A percentile compares a stretch with the other conserved stretches of the same genome.
phyloP scores from a whole-genome alignment of 1,284 basidiomycete species.

The Cryptococcus maquisensis region DNA sequence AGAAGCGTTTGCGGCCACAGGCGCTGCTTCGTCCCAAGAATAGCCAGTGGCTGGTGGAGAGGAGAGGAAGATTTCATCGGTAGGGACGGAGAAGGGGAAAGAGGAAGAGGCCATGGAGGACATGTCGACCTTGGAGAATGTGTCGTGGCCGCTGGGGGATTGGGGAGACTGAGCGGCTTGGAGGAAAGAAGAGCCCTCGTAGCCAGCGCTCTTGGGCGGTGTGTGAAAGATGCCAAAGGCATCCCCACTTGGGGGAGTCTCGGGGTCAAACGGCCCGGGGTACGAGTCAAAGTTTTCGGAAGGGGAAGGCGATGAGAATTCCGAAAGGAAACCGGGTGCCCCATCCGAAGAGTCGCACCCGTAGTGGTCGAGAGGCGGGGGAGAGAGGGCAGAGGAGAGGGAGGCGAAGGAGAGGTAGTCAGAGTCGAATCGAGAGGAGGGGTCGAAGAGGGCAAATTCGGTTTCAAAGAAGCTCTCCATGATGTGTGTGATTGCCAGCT shows the following conservation, averaged over 20 bases:
- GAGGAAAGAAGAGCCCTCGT: not conserved
- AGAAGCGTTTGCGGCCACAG: constrained; percentile 18
- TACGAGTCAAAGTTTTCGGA: constrained; percentile 24
- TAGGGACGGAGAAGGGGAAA: constrained; percentile 11
- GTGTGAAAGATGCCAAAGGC: constrained; percentile 33
- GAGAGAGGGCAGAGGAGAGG: constrained; percentile 25
- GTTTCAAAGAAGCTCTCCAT: constrained; percentile 36
- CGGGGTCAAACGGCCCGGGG: constrained; percentile 17
- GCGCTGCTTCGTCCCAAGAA: constrained; percentile 33
- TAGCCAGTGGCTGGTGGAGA: constrained; percentile 13
- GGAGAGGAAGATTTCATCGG: constrained; percentile 13
- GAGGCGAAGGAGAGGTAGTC: constrained; percentile 39
- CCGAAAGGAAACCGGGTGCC: constrained; percentile 13
- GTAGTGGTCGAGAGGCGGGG: not conserved
- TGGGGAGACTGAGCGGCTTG: no score
- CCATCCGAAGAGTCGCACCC: constrained; percentile 6
- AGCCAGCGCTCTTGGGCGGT: constrained; percentile 10
- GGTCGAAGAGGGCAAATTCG: constrained; percentile 28
- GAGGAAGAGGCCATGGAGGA: no score
- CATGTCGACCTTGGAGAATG: no score
- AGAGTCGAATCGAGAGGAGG: constrained; percentile 17
- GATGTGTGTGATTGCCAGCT: constrained; percentile 1
- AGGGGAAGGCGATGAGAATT: constrained; percentile 17
- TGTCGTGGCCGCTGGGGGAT: no score
- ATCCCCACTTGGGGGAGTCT: constrained; percentile 7